Conservation (phyloP, 108 stramenopile species). For the Mediolabrus comicus region DNA sequence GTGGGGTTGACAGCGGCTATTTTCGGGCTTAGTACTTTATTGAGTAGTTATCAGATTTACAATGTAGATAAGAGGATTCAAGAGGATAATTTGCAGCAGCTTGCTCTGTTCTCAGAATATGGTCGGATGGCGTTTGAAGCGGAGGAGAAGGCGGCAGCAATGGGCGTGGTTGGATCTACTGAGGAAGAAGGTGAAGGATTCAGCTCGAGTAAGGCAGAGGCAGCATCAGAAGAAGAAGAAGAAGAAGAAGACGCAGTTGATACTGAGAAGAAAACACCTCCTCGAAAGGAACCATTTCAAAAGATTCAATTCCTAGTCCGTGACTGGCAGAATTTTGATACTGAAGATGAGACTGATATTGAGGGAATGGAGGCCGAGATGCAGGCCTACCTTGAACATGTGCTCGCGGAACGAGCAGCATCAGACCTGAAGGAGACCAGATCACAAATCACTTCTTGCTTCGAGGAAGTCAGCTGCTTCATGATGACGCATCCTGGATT, state of each 20-base stretch:
- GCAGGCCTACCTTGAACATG: conserved; percentile 81
- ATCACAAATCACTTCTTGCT: conserved; percentile 94
- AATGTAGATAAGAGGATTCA: conserved; percentile 98
- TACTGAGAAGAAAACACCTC: not conserved
- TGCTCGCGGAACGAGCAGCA: conserved; percentile 78
- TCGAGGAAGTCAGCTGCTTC: conserved; percentile 86
- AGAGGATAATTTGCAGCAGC: conserved; percentile 98
- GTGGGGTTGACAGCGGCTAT: conserved; percentile 96
- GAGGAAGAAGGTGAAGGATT: not conserved
- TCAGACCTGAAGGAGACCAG: conserved; percentile 91
- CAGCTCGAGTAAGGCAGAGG: not conserved
- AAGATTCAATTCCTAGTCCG: conserved; percentile 96
- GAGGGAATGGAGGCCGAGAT: conserved; percentile 84
- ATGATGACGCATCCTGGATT: conserved; percentile 97
- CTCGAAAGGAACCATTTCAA: conserved; percentile 86
- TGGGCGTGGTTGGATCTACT: conserved; percentile 28
- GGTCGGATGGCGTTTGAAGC: conserved; percentile 88
- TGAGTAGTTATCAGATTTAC: conserved; percentile 95
- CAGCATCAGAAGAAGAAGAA: not conserved
- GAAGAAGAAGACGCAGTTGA: conserved; percentile 3
- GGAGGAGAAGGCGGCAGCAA: conserved; percentile 50
- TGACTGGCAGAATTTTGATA: conserved; percentile 97
- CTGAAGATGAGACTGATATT: conserved; percentile 70
- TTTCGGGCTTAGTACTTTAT: conserved; percentile 93
- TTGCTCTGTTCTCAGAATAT: conserved; percentile 97